Evolutionary conservation across 2,329 filamentous ascomycete genomes (phyloP).

Genomic region (Aureobasidium leucospermi): DNA sequence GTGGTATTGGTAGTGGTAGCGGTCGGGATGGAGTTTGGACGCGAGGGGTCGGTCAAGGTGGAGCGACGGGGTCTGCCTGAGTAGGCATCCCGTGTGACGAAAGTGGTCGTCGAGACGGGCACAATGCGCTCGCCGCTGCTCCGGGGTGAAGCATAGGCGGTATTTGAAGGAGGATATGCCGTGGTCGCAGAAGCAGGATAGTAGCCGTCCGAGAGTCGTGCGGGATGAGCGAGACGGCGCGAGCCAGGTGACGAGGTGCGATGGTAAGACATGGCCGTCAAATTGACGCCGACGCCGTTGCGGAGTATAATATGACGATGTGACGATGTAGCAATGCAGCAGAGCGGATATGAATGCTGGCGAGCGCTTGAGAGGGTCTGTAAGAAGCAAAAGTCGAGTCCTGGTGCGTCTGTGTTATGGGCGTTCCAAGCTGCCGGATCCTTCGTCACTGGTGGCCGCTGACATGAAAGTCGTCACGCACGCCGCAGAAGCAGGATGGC

Average conservation of each 20-base stretch:
- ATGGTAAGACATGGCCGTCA: constrained; percentile 22
- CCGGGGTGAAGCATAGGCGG: constrained; percentile 26
- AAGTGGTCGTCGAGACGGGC: constrained; percentile 30
- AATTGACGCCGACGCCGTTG: constrained; percentile 2
- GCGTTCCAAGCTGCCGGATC: constrained; percentile 1
- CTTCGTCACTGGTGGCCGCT: constrained; percentile 4
- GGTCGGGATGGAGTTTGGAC: constrained; percentile 20
- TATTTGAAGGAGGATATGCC: too few relatives aligned
- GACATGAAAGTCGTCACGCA: constrained; percentile 6
- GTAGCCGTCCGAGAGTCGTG: constrained; percentile 25
- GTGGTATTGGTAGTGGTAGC: constrained; percentile 26
- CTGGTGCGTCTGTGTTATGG: not conserved
- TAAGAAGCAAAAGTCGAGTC: constrained; percentile 8
- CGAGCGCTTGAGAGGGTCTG: not conserved
- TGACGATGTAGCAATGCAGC: not conserved
- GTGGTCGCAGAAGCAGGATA: constrained; percentile 14
- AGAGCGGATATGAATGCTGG: not conserved
- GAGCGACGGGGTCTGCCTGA: constrained; percentile 38
- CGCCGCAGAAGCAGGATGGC: constrained; percentile 5
- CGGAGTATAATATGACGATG: not conserved
- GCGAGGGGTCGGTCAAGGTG: constrained; percentile 33
- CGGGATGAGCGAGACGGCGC: constrained; percentile 28
- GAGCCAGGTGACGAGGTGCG: constrained; percentile 29
- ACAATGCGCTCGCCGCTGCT: constrained; percentile 29
- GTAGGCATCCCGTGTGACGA: constrained; percentile 35